Conservation (phyloP, 352 stramenopile species). For the Plasmopara viticola region DNA sequence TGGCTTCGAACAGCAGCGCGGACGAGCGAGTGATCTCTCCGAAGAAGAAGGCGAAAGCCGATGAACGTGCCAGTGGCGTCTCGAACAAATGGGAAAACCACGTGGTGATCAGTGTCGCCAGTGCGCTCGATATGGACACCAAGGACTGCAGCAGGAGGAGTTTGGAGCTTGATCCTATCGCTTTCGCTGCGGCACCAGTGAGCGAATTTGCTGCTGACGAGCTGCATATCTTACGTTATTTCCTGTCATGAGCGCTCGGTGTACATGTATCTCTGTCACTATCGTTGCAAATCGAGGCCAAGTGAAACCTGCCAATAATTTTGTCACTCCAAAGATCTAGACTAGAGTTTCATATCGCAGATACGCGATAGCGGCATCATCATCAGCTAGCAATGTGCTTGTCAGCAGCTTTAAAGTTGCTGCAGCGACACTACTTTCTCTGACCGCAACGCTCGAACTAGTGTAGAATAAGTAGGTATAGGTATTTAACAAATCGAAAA, state of each 20-base stretch:
- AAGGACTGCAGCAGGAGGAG: conserved; percentile 2
- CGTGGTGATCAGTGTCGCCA: conserved; percentile 22
- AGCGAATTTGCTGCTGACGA: conserved; percentile 26
- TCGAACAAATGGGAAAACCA: conserved; percentile 31
- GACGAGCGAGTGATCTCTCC: conserved; percentile 35
- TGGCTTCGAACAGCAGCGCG: conserved; percentile 3
- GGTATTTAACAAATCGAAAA: background rate
- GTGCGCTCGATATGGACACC: conserved; percentile 14
- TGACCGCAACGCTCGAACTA: background rate
- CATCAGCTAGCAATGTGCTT: background rate
- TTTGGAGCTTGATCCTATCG: conserved; percentile 16
- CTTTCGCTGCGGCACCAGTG: conserved; percentile 20
- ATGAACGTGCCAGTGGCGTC: conserved; percentile 11
- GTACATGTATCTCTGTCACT: background rate
- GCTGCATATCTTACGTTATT: conserved; percentile 36
- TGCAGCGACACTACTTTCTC: background rate
- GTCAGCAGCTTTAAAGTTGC: background rate
- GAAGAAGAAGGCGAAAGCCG: conserved; percentile 39
- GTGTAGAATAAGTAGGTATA: background rate
- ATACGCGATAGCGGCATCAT: background rate
- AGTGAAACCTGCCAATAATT: background rate
- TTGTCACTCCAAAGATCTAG: background rate
- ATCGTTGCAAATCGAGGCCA: background rate
- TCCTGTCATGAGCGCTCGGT: conserved; percentile 26
- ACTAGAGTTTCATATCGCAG: background rate